Evolutionary conservation across 2,329 filamentous ascomycete genomes (phyloP).

Genomic region (Cladosporium phlei): DNA sequence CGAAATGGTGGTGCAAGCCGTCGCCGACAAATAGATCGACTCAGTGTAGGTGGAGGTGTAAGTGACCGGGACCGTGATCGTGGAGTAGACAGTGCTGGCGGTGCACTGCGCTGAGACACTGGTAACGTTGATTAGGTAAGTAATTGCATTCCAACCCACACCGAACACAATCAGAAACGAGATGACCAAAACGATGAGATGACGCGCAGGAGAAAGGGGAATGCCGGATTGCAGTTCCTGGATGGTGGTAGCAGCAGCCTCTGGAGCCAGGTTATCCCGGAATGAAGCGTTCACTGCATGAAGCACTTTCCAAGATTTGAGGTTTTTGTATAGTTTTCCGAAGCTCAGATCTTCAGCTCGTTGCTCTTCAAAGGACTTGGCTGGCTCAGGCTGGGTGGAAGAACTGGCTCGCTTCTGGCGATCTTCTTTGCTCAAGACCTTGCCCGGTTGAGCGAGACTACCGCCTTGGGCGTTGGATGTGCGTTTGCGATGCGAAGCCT

Average conservation of each 20-base stretch:
- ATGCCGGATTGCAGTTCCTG: not conserved
- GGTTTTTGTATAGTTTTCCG: not conserved
- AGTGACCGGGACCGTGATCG: constrained; percentile 19
- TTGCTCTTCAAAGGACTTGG: not conserved
- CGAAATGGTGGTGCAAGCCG: constrained; percentile 5
- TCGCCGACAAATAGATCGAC: constrained; percentile 8
- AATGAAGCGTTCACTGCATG: not conserved
- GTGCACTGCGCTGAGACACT: constrained; percentile 27
- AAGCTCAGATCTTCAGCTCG: not conserved
- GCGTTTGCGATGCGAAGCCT: constrained; percentile 3
- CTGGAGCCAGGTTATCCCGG: constrained; percentile 8
- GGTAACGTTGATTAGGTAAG: constrained; percentile 27
- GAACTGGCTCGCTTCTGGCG: constrained; percentile 7
- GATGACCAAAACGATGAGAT: constrained; percentile 17
- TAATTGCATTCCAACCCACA: constrained; percentile 19
- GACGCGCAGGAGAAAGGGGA: not conserved
- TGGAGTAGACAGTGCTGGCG: constrained; percentile 25
- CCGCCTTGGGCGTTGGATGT: not conserved
- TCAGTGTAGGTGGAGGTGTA: constrained; percentile 16
- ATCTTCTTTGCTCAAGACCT: constrained; percentile 14
- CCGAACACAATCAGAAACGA: constrained; percentile 24
- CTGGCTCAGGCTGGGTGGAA: not conserved
- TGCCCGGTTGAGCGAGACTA: constrained; percentile 4
- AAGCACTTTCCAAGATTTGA: not conserved
- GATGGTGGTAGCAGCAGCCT: not conserved